A percentile compares a stretch with the other conserved stretches of the same genome.
Evolutionary conservation across 2,329 filamentous ascomycete genomes (phyloP).

Genomic region (Talaromyces sp.): DNA sequence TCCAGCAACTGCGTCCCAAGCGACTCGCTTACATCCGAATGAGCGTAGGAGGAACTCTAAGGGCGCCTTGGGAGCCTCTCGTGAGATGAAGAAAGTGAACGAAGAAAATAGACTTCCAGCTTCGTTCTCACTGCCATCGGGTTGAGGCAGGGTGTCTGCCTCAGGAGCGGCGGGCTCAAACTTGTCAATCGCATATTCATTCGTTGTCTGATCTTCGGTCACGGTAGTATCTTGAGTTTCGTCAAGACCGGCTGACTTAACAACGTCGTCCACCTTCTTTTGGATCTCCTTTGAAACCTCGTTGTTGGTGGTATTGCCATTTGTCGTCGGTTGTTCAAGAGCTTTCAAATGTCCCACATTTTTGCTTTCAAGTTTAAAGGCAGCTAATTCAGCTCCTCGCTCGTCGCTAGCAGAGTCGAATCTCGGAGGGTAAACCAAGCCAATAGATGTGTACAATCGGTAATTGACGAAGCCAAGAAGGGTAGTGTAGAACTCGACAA

Average conservation of each 20-base stretch:
- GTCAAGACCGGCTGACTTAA: slow-evolving; percentile 43
- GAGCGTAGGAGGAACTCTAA: slow-evolving; percentile 90
- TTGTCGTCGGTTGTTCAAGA: slow-evolving; percentile 54
- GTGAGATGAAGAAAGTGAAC: slow-evolving; percentile 88
- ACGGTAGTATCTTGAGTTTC: slow-evolving; percentile 45
- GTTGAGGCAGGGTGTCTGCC: slow-evolving; percentile 83
- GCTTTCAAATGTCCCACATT: slow-evolving; percentile 49
- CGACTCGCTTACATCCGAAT: slow-evolving; percentile 93
- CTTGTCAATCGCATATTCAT: slow-evolving; percentile 74
- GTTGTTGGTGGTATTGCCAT: slow-evolving; percentile 52
- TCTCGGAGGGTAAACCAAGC: slow-evolving; percentile 91
- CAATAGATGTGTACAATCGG: slow-evolving; percentile 84
- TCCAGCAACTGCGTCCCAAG: slow-evolving; percentile 88
- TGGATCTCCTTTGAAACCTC: slow-evolving; percentile 70
- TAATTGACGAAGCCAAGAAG: slow-evolving; percentile 95
- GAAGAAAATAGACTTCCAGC: slow-evolving; percentile 77
- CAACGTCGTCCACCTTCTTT: slow-evolving; percentile 61
- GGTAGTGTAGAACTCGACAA: slow-evolving; percentile 98
- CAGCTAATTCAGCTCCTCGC: slow-evolving; percentile 81
- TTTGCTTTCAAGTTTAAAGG: slow-evolving; percentile 84
- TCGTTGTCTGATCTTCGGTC: slow-evolving; percentile 48
- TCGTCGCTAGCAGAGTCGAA: slow-evolving; percentile 87
- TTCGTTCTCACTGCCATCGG: slow-evolving; percentile 63
- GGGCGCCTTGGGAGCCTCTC: slow-evolving; percentile 85
- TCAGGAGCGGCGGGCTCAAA: slow-evolving; percentile 83